A percentile compares a stretch with the other conserved stretches of the same genome.
Conservation (phyloP, 805 yeast genomes). For the Lipomyces lipofer region DNA sequence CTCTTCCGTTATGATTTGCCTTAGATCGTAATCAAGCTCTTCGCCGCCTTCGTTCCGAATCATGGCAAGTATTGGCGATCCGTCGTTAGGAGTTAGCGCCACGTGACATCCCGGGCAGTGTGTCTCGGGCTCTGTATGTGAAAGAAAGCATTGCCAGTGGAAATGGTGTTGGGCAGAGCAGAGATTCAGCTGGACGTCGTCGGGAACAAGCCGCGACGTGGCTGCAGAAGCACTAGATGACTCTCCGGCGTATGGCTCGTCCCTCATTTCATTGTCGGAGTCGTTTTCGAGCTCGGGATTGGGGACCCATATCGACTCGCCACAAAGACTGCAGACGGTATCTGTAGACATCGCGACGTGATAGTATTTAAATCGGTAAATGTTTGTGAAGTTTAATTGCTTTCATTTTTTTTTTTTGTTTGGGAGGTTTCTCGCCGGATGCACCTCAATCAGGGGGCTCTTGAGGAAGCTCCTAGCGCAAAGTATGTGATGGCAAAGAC, state of each 20-base stretch:
- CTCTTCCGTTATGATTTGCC: slow-evolving; percentile 14
- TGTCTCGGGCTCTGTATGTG: slow-evolving; percentile 17
- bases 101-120: slow-evolving; percentile 22
- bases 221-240: neutral
- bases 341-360: slow-evolving; percentile 33
- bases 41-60: slow-evolving; percentile 25
- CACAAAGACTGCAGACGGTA: slow-evolving; percentile 13
- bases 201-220: slow-evolving; percentile 7
- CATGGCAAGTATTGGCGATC: slow-evolving; percentile 13
- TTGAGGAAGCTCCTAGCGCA: too few relatives aligned
- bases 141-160: slow-evolving; percentile 28
- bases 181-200: slow-evolving; percentile 21
- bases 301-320: slow-evolving; percentile 16
- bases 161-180: slow-evolving; percentile 23
- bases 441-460: neutral
- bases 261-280: neutral
- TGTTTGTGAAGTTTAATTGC: neutral
- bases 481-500: too few relatives aligned
- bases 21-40: slow-evolving; percentile 20
- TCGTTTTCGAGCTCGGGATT: slow-evolving; percentile 11
- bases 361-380: slow-evolving; percentile 8
- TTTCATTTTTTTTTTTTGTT: neutral
- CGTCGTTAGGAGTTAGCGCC: slow-evolving; percentile 11
- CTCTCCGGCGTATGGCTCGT: neutral
- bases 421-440: neutral